These are phyloP conservation scores for Komagataella mondaviorum DNA, from an alignment of 805 yeast species.

Conservation along the genomic window DNA sequence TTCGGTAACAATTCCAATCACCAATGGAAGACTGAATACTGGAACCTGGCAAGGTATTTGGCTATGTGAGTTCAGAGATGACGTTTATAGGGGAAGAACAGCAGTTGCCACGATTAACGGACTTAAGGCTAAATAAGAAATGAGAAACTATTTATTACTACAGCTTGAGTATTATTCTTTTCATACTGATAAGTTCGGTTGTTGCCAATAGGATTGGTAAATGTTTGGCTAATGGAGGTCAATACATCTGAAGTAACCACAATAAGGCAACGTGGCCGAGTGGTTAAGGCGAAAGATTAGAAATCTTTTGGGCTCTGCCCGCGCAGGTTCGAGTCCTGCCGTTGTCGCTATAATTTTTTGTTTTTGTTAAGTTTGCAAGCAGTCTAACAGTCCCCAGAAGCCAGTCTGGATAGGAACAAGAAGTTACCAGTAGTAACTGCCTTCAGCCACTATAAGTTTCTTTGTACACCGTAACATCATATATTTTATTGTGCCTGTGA, in stretches of 20 bases:
- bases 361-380: no score
- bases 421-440: no score
- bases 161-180: neutral
- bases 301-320: conserved; percentile 47
- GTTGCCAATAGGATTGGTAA: neutral
- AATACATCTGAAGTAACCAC: neutral
- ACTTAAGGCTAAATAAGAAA: conserved; percentile 13
- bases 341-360: conserved; percentile 31
- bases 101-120: conserved; percentile 70
- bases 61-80: conserved; percentile 57
- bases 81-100: conserved; percentile 42
- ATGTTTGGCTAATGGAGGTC: neutral
- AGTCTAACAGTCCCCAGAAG: neutral
- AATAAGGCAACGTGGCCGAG: conserved; percentile 36
- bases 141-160: neutral
- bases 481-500: neutral
- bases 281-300: conserved; percentile 56
- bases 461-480: neutral
- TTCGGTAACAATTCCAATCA: conserved; percentile 52
- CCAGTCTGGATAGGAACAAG: neutral
- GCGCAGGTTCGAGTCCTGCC: conserved; percentile 65
- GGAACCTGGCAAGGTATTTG: conserved; percentile 88
- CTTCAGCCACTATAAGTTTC: neutral
- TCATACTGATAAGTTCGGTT: neutral
- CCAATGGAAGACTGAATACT: conserved; percentile 49